Evolutionary conservation across 192 early-diverging fungal genomes (phyloP), one percentile per base, ranked within the genome.

Genomic region (Diversispora eburnea): DNA sequence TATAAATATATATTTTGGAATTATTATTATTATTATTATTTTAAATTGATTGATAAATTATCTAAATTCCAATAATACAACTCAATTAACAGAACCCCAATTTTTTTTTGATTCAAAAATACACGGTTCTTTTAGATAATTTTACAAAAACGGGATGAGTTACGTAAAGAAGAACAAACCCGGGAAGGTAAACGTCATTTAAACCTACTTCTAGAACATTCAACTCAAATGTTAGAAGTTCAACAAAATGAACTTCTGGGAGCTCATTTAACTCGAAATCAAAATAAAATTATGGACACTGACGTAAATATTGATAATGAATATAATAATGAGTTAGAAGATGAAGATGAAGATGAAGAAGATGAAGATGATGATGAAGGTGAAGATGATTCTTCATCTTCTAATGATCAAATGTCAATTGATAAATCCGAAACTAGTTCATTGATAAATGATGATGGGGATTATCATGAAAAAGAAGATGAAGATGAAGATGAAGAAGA

Each of bases 131-230:
- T 74, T 19, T 72, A 84, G 84, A 75, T 83, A 74, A 67, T 83
- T 62, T 73, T 69, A 57, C 88, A 88, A 47, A 79, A 88, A 55
- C 81, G 88, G 20, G 80, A 84, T 70, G 85, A 86, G 5, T 74
- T 91, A 9, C 54, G 88, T 42, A 82, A 86, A 46, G 87, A 91
- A 78, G 74, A 85, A 70, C 85, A 87, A 57, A 82, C 81, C 8
- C 72, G 85, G 51, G 80, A 88, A 61, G 88, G 88, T 1, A 88
- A 88, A 63, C 84, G 82, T n/a, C 86, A 87, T 70, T 67, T 94
- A 70, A 85, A 91, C 66, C 78, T 82, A 42, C 91, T 94, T 73
- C 71, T 94, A 42, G 88, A 92, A 62, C 89, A 90, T 19, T 91
- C 91, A 1, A 87, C 87, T 13, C 86, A 86, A 49, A 84, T 92